Evolutionary conservation across 441 rosid genomes (phyloP).

Genomic region (Erysimum pusillum): DNA sequence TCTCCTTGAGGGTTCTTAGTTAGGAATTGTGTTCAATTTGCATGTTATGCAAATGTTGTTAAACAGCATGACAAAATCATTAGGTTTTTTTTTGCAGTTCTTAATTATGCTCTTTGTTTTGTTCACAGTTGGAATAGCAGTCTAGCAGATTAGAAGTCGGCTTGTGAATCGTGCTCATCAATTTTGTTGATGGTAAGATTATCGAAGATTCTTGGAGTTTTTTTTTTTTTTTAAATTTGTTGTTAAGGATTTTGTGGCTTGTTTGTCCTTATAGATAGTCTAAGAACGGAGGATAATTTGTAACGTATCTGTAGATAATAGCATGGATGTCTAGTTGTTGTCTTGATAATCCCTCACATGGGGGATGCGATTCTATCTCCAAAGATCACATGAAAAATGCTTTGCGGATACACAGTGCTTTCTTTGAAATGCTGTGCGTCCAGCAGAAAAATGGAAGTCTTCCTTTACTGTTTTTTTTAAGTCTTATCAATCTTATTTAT

Average conservation of each 20-base stretch:
- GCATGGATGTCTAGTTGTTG: background rate
- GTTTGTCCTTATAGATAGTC: background rate
- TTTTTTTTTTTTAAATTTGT: too few relatives aligned
- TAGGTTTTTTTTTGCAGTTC: background rate
- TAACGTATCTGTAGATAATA: background rate
- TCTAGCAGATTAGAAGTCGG: constrained; percentile 15
- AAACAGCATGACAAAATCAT: background rate
- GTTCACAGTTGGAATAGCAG: constrained; percentile 24
- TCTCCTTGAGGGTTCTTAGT: background rate
- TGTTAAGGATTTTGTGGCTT: background rate
- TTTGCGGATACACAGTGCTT: background rate
- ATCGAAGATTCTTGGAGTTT: constrained; percentile 9
- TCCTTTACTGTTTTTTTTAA: background rate
- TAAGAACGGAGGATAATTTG: background rate
- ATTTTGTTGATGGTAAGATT: constrained; percentile 29
- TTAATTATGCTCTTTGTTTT: constrained; percentile 5
- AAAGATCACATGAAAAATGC: background rate
- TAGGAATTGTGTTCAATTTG: background rate
- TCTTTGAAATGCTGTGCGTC: background rate
- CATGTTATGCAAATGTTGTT: constrained; percentile 1
- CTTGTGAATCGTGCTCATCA: background rate
- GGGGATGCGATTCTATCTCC: background rate
- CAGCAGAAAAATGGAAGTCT: background rate
- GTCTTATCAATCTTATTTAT: background rate
- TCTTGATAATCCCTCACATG: background rate